phyloP scores from a whole-genome alignment of 2,329 filamentous ascomycete genomes.

The Teratosphaeria epicoccoides region DNA sequence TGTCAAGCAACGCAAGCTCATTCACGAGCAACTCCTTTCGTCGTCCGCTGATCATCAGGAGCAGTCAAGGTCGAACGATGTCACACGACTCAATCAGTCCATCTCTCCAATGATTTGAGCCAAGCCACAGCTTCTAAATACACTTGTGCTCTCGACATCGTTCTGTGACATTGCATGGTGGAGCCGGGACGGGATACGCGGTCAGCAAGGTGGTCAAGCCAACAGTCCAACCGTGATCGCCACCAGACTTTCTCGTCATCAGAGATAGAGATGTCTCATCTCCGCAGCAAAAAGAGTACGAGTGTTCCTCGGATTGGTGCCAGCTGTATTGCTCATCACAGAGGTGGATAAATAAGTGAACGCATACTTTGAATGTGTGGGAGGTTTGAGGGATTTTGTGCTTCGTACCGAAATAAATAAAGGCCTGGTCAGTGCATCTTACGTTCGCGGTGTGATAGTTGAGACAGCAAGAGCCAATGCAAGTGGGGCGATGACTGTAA shows the following conservation, averaged over 20 bases:
- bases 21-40: too few species aligned
- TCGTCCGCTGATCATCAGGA: too few species aligned
- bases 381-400: not conserved
- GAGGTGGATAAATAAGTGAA: not conserved
- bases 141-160: not conserved
- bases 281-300: slow-evolving; percentile 53
- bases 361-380: too few species aligned
- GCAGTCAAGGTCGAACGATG: too few species aligned
- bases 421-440: too few species aligned
- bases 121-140: too few species aligned
- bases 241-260: not conserved
- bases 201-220: not conserved
- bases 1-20: too few species aligned
- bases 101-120: too few species aligned
- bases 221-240: too few species aligned
- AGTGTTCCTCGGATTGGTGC: slow-evolving; percentile 56
- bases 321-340: slow-evolving; percentile 52
- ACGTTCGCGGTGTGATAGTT: not conserved
- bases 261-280: not conserved
- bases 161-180: not conserved
- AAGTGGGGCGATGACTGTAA: not conserved
- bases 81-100: too few species aligned
- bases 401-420: too few species aligned
- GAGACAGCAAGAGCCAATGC: not conserved
- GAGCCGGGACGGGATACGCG: too few species aligned